Evolutionary conservation across 768 basidiomycete species (phyloP).

Genomic region (Paxillus ammoniavirescens): DNA sequence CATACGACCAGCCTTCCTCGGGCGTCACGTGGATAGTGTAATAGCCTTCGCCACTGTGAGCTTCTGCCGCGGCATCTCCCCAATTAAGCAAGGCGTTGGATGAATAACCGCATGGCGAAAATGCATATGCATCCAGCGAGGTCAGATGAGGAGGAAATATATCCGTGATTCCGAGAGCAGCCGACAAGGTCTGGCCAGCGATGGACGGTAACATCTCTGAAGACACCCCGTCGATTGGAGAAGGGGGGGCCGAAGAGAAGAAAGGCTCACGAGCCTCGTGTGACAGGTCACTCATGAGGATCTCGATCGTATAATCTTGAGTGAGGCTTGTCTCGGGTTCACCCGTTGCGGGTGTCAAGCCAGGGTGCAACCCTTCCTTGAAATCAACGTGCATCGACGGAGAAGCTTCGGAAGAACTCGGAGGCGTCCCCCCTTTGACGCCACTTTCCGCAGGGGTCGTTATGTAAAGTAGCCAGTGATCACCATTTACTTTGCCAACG

Average conservation of each 20-base stretch:
- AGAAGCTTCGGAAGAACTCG: slow-evolving; percentile 15
- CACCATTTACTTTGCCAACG: slow-evolving; percentile 95
- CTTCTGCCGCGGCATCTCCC: slow-evolving; percentile 33
- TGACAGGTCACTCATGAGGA: slow-evolving; percentile 92
- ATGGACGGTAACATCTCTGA: slow-evolving; percentile 28
- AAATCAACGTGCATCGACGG: slow-evolving; percentile 13
- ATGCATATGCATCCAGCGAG: slow-evolving; percentile 88
- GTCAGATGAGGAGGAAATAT: slow-evolving; percentile 82
- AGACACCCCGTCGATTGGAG: slow-evolving; percentile 54
- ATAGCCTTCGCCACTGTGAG: slow-evolving; percentile 72
- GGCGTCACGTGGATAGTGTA: slow-evolving; percentile 99
- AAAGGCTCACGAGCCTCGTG: slow-evolving; percentile 76
- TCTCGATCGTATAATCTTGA: slow-evolving; percentile 95
- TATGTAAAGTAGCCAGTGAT: slow-evolving; percentile 97
- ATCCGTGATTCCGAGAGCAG: slow-evolving; percentile 71
- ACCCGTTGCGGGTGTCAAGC: slow-evolving; percentile 5
- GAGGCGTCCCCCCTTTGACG: slow-evolving; percentile 20
- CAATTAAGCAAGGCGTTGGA: slow-evolving; percentile 86
- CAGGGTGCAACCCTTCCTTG: slow-evolving; percentile 9
- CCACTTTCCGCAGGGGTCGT: slow-evolving; percentile 53
- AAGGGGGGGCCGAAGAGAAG: slow-evolving; percentile 47
- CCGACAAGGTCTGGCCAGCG: slow-evolving; percentile 48
- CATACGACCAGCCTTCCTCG: slow-evolving; percentile 97
- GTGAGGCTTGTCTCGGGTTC: slow-evolving; percentile 14
- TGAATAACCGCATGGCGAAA: slow-evolving; percentile 94